phyloP scores from a whole-genome alignment of 192 early-diverging fungal species.

The Coemansia sp. region DNA sequence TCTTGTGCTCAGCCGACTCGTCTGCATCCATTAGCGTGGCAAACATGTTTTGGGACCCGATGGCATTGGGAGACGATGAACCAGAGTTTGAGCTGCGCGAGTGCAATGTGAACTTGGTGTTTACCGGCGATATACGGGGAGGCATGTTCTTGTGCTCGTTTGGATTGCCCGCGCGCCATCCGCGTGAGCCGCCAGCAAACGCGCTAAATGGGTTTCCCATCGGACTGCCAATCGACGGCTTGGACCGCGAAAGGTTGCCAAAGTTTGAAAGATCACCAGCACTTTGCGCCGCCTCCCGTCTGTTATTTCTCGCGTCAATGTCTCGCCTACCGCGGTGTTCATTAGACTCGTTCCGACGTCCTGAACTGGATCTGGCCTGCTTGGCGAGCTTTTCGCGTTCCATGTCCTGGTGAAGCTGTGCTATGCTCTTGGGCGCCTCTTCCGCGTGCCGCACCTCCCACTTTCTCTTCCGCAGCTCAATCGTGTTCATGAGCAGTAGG shows the following conservation, averaged over 20 bases:
- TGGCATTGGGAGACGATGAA: not conserved
- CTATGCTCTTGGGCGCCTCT: conserved; percentile 83
- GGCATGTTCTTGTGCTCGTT: not conserved
- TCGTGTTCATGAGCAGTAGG: conserved; percentile 83
- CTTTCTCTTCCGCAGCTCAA: conserved; percentile 68
- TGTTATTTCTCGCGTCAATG: conserved; percentile 64
- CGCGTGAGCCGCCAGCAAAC: conserved; percentile 49
- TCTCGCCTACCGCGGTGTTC: conserved; percentile 27
- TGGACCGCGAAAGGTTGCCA: conserved; percentile 58
- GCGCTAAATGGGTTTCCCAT: conserved; percentile 11
- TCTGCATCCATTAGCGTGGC: not conserved
- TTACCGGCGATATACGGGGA: conserved; percentile 43
- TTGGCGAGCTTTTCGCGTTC: conserved; percentile 68
- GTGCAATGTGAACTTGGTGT: not conserved
- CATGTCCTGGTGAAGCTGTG: conserved; percentile 77
- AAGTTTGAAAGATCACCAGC: conserved; percentile 66
- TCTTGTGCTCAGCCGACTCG: not conserved
- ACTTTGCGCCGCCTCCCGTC: conserved; percentile 39
- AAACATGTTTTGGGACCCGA: conserved; percentile 1
- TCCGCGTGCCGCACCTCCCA: conserved; percentile 69
- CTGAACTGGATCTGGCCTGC: not conserved
- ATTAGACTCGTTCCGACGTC: not conserved
- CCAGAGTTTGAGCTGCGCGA: not conserved
- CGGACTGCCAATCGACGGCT: not conserved
- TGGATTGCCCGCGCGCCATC: not conserved